These are phyloP conservation scores for Picea glauca DNA, from an alignment of 75 land plant genomes.

Conservation along the genomic window DNA sequence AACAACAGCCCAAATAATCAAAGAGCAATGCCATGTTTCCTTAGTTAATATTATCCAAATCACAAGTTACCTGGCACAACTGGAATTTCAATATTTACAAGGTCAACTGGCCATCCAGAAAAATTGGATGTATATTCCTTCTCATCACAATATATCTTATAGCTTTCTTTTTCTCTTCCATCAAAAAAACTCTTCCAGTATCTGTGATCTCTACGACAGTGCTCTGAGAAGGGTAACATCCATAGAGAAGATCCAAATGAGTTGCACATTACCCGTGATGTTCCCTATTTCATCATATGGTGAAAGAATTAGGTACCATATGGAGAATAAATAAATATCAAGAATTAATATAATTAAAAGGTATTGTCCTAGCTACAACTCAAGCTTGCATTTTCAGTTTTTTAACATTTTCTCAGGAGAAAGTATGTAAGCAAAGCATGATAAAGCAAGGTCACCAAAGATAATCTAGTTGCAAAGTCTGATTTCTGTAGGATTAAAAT, in stretches of 20 bases:
- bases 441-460: neutral
- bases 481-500: neutral
- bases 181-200: slow-evolving; percentile 52
- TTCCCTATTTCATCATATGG: slow-evolving; percentile 20
- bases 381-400: neutral
- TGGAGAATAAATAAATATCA: neutral
- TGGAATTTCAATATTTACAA: slow-evolving; percentile 83
- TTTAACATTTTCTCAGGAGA: neutral
- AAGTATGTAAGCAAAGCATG: neutral
- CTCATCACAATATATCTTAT: slow-evolving; percentile 47
- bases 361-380: neutral
- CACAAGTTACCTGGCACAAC: slow-evolving; percentile 37
- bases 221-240: slow-evolving; percentile 90
- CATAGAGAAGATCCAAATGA: slow-evolving; percentile 92
- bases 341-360: neutral
- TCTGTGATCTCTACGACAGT: slow-evolving; percentile 57
- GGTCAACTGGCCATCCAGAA: slow-evolving; percentile 91
- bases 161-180: slow-evolving; percentile 20
- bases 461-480: neutral
- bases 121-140: slow-evolving; percentile 48
- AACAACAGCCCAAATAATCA: neutral
- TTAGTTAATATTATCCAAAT: neutral
- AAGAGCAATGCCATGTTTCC: neutral
- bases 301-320: neutral
- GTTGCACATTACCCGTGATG: slow-evolving; percentile 86